Base-by-base conservation (phyloP, 2,329 filamentous ascomycete genomes). In the Apiospora sp. region DNA sequence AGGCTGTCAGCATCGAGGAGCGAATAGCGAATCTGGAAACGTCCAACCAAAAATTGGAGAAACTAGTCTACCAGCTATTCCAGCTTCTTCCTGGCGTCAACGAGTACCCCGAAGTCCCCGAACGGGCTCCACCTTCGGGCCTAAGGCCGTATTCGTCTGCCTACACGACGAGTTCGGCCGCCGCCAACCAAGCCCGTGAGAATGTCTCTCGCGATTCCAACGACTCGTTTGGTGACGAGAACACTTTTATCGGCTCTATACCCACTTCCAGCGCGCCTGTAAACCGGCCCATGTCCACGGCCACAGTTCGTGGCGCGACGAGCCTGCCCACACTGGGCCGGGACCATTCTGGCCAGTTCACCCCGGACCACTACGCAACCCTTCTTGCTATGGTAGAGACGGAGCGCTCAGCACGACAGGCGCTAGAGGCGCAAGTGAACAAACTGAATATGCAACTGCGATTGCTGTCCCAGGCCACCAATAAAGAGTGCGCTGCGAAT, bases 361-460 rank as follows among this genome's bases (percentile, higher is more conserved):
- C 83, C 1, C 77, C 80, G 22, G 86, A 89, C 68, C 85, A 89
- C 69, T 88, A 88, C 73, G 83, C 83, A 8, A 85, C 83, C 1
- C 82, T 92, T 22, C 79, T 87, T 41, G 83, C 85, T 22, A 83
- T 91, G 71, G 83, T 92, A 37, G 86, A 90, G 72, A 84, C 85
- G 1, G 90, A 92, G 78, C 88, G 89, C 37, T 84, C 85, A 0
- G 87, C 88, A 6, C 85, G 90, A 6, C 83, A 86, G 72, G 83
- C 85, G 4, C 84, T 92, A 5, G 90, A 92, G 78, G 81, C 83
- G 1, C 85, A 91, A 72, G 88, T 92, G 44, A 86, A 84, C 72
- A 86, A 84, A 58, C 82, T 92, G 7, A 84, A 83, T 30, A 85
- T 87, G 46, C 85, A 86, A 61, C 75, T 91, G 67, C 86, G 87